Evolutionary conservation across 192 early-diverging fungal species (phyloP), one percentile per base, ranked within the genome.

Genomic region (Entomortierella parvispora): DNA sequence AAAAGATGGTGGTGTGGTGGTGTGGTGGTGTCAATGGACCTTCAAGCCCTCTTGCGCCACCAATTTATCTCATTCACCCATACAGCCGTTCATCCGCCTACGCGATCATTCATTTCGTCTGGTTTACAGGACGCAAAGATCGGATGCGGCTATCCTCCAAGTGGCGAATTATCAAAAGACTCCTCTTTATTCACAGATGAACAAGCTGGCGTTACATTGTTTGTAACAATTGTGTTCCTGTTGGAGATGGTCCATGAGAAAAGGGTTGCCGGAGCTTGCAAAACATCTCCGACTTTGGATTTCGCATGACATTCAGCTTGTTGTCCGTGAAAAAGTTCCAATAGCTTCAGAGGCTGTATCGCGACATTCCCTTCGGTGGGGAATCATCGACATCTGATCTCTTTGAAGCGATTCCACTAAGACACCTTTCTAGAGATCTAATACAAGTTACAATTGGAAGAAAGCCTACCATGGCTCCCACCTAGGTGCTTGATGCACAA

Each of bases 381-480:
- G 34, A 57, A n/a, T 57, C 55, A n/a, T 57, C 55, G 23, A 57
- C 55, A 25, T 57, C 55, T 42, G 55, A 57, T 42, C 33, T 45
- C 42, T 3, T 60, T 28, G 47, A 60, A 23, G 31, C 47, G 42
- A 60, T 60, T 47, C 58, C 58, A 20, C 47, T 6, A 47, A 44
- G 15, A 28, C 42, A 17, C 45, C 47, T 60, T 44, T 60, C 58
- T 4, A 60, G 58, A 14, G 58, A 47, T 23, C 58, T 26, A 26
- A 62, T 47, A 62, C n/a, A n/a, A n/a, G n/a, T n/a, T 50, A 62
- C 46, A 34, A 17, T 47, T 62, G 60, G 50, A 50, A 32, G 33
- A 50, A 49, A 47, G 50, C 60, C 47, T 62, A n/a, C n/a, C n/a
- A n/a, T 62, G 47, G 60, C 60, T 62, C 47, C 60, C 33, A 64